Evolutionary conservation across 495 filamentous ascomycete species (phyloP), one percentile per base, ranked within the genome.

Genomic region (Penicillium steckii): DNA sequence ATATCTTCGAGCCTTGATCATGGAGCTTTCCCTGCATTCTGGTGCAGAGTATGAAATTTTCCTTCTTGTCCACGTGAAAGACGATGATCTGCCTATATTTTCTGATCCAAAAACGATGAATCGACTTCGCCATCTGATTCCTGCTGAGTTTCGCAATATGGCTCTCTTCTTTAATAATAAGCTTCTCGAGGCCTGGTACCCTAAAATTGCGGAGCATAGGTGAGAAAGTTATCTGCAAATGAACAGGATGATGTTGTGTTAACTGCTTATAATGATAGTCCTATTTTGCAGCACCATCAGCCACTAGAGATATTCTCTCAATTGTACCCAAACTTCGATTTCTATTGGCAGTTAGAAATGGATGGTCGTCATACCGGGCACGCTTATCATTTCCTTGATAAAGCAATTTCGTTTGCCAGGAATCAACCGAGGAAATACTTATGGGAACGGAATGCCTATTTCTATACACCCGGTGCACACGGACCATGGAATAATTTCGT

Each of bases 31-130:
- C 4, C 68, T 95, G 12, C 76, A 82, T 42, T 84, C 86, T 7
- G 90, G 90, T 2, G 88, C 82, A 9, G 85, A 90, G 68, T 93
- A 90, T 62, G 77, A 88, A 57, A 80, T 94, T 26, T 87, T 86
- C 56, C 68, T 94, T 3, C 77, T 92, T 47, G 79, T 93, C 19
- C 85, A 94, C 43, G 80, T 89, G 51, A 88, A 85, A 52, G 81
- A 90, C 46, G 49, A 67, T 42, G 59, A 68, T 24, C 59, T 82
- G 37, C 66, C 76, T 1, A 57, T 63, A 3, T 85, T 90, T 47
- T 70, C 73, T 5, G 72, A 81, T 61, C 60, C 71, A 15, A 67
- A 72, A 19, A 69, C 74, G 1, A 85, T 90, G 57, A 61, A 77
- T 6, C 38, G 51, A 6, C 46, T 67, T 13, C 56, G 77, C 13